Evolutionary conservation across 225 moss, liverwort and hornwort species (phyloP), one percentile per base, ranked within the genome.

Genomic region (Ulota crispa): DNA sequence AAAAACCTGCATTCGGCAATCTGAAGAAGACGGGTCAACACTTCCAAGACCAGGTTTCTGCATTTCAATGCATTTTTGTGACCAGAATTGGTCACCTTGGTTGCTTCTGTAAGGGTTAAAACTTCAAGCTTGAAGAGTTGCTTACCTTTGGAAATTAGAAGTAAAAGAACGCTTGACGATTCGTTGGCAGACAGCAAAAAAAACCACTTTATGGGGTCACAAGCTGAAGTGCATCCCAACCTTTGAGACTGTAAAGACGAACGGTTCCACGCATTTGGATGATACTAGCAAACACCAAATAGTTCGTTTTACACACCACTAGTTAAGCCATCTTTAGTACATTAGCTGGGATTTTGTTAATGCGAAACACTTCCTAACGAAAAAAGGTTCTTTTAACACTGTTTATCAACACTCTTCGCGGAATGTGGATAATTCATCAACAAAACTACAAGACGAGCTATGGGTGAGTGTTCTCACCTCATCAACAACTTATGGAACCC

Each of bases 101-200:
- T 61, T 26, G 10, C 0, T 52, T 8, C 31, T 19, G 1, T 6
- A 27, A 70, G 26, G 19, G 36, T 23, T 28, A 15, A 41, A 70
- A 10, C 1, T n/a, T 42, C 9, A 57, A 73, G 80, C 41, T 8
- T 0, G 1, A 45, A 75, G 32, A 47, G 68, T 75, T 75, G 55
- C 26, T 84, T 80, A 60, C n/a, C 52, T 79, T 52, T 68, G 61
- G 61, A n/a, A 79, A 39, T 3, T 8, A 75, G 19, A 64, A 45
- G 10, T 21, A 26, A 72, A 39, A 71, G 50, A 50, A 50, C 70
- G 57, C 45, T 76, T 72, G 50, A 56, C n/a, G 9, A 70, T 80
- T 80, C 80, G 23, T 30, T 8, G 2, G 68, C 19, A 37, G 31
- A n/a, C 19, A 12, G 14, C 65, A n/a, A 14, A 60, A 45, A 47